Conservation (phyloP, 257 asterid species). For the Scutellaria minor region DNA sequence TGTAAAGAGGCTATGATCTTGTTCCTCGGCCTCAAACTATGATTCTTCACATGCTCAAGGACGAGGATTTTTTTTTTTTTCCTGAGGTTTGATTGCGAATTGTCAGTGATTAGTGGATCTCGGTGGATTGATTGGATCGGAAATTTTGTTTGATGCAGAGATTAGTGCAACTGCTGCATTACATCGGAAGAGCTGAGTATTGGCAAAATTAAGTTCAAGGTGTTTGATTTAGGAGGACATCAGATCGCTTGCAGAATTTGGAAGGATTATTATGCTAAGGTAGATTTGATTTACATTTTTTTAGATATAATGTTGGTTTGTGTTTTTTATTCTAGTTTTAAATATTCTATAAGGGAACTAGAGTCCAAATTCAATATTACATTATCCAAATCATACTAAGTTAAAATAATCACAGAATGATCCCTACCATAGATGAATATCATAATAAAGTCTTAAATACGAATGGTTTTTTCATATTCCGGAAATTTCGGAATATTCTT, state of each 20-base stretch:
- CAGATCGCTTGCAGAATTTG: slow-evolving; percentile 64
- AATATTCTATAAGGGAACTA: not conserved
- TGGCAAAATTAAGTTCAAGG: slow-evolving; percentile 59
- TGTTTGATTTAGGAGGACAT: slow-evolving; percentile 63
- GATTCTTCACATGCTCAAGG: slow-evolving; percentile 56
- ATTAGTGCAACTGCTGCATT: slow-evolving; percentile 35
- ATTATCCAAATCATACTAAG: too few relatives aligned
- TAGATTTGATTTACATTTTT: slow-evolving; percentile 21
- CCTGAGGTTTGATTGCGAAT: not conserved
- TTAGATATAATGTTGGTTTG: not conserved
- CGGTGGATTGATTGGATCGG: slow-evolving; percentile 28
- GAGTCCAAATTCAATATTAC: too few relatives aligned
- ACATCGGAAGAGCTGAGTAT: slow-evolving; percentile 64
- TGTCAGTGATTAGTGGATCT: slow-evolving; percentile 29
- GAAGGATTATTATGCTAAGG: slow-evolving; percentile 63
- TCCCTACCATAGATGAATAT: too few relatives aligned
- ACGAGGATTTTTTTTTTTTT: slow-evolving; percentile 37
- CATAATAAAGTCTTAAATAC: too few relatives aligned
- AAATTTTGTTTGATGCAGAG: slow-evolving; percentile 42
- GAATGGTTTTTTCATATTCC: too few relatives aligned
- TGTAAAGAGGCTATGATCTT: slow-evolving; percentile 57
- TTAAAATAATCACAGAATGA: too few relatives aligned
- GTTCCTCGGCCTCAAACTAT: slow-evolving; percentile 58
- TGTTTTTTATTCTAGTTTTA: not conserved
- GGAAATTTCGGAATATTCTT: too few relatives aligned